These are phyloP conservation scores for Stagonosporopsis rhizophila DNA, from an alignment of 2,329 filamentous ascomycete genomes.

Conservation along the genomic window DNA sequence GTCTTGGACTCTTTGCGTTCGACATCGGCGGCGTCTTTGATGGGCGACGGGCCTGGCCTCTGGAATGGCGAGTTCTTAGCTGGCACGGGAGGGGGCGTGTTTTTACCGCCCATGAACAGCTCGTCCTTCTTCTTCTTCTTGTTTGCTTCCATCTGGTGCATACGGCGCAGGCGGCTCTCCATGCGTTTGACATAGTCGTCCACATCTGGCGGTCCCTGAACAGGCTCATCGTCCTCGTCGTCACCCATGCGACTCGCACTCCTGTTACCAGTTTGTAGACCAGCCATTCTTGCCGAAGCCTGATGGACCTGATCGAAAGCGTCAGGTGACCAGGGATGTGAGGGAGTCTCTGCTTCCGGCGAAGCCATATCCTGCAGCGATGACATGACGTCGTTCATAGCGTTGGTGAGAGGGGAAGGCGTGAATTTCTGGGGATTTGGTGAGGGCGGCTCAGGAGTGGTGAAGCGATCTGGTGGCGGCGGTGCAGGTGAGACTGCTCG, in stretches of 20 bases:
- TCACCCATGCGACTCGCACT: conserved; percentile 58
- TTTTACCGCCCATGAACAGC: conserved; percentile 56
- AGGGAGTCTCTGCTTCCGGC: conserved; percentile 62
- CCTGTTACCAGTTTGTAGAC: conserved; percentile 75
- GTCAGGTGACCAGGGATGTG: conserved; percentile 89
- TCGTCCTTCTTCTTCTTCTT: conserved; percentile 51
- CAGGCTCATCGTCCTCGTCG: conserved; percentile 62
- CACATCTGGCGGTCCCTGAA: conserved; percentile 71
- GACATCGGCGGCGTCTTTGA: conserved; percentile 32
- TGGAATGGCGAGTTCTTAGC: conserved; percentile 60
- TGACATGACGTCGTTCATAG: conserved; percentile 98
- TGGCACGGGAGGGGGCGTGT: conserved; percentile 66
- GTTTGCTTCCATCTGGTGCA: conserved; percentile 62
- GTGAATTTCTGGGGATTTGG: conserved; percentile 60
- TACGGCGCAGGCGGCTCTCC: conserved; percentile 79
- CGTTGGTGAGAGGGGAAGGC: conserved; percentile 88
- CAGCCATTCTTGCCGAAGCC: conserved; percentile 49
- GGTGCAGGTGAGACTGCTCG: conserved; percentile 45
- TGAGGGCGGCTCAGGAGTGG: conserved; percentile 73
- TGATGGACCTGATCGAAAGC: conserved; percentile 70
- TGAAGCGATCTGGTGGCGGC: conserved; percentile 51
- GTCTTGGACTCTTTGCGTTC: conserved; percentile 40
- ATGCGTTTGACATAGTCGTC: conserved; percentile 90
- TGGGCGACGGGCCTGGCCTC: conserved; percentile 51
- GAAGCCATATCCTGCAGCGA: conserved; percentile 85